These are phyloP conservation scores for Jimgerdemannia lactiflua DNA, from an alignment of 192 early-diverging fungal species.

Conservation along the genomic window DNA sequence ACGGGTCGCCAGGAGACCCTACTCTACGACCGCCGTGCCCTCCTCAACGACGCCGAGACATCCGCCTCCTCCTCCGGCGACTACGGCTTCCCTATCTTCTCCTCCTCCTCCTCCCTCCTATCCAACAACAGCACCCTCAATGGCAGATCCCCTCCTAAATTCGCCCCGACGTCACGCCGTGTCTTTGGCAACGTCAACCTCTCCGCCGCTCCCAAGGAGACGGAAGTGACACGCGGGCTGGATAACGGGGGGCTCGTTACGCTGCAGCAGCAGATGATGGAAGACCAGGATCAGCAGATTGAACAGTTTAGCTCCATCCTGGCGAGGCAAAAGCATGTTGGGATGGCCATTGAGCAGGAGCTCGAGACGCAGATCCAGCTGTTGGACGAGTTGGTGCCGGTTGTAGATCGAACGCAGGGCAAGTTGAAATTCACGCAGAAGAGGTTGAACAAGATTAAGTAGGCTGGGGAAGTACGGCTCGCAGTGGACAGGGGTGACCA, in stretches of 20 bases:
- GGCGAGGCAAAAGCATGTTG: constrained; percentile 83
- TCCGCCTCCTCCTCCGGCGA: background rate
- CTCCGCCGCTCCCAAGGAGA: constrained; percentile 57
- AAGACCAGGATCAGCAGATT: constrained; percentile 77
- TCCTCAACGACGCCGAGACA: constrained; percentile 22
- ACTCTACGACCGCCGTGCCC: constrained; percentile 39
- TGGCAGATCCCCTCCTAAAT: background rate
- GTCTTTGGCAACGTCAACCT: constrained; percentile 67
- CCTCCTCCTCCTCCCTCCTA: background rate
- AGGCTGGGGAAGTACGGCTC: background rate
- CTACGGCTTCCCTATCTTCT: constrained; percentile 5
- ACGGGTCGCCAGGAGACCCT: constrained; percentile 45
- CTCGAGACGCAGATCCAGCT: constrained; percentile 90
- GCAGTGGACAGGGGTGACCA: background rate
- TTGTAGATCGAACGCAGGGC: constrained; percentile 70
- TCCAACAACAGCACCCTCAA: constrained; percentile 1
- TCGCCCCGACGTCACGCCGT: constrained; percentile 27
- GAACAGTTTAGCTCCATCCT: constrained; percentile 75
- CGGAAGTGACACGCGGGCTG: constrained; percentile 72
- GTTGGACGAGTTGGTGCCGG: constrained; percentile 78
- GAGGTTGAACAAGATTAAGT: constrained; percentile 73
- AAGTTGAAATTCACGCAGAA: constrained; percentile 78
- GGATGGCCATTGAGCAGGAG: constrained; percentile 83
- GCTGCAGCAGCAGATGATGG: constrained; percentile 77
- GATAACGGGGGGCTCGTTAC: constrained; percentile 74